A percentile compares a stretch with the other conserved stretches of the same genome.
These are phyloP conservation scores for Corinectria fuckeliana DNA, from an alignment of 2,329 filamentous ascomycete species.

Conservation along the genomic window DNA sequence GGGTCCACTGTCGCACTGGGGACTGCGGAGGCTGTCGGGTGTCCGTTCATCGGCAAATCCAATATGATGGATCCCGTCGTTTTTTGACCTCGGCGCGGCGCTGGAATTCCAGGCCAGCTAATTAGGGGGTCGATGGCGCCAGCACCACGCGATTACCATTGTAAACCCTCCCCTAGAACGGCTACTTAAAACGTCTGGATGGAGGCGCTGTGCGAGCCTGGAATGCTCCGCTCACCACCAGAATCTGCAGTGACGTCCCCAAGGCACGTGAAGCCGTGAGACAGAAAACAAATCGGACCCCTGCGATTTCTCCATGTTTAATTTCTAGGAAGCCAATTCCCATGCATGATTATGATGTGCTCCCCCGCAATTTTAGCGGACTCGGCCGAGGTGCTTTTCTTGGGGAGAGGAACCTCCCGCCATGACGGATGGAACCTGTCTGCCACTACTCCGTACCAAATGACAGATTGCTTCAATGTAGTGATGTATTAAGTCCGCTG, in stretches of 20 bases:
- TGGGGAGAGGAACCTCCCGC: not conserved
- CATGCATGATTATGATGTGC: constrained; percentile 4
- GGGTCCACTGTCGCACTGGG: not conserved
- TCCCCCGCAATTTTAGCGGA: constrained; percentile 11
- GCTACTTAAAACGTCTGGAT: not conserved
- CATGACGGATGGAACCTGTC: not conserved
- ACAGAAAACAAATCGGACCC: not conserved
- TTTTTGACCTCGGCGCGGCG: constrained; percentile 25
- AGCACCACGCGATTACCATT: not conserved
- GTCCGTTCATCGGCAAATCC: constrained; percentile 19
- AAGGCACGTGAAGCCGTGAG: constrained; percentile 15
- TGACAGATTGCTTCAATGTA: not conserved
- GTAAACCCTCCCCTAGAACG: not conserved
- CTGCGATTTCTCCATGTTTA: constrained; percentile 7
- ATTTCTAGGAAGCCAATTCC: not conserved
- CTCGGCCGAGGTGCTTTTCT: constrained; percentile 5
- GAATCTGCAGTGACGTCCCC: not conserved
- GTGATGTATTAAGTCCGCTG: not conserved
- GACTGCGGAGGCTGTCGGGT: constrained; percentile 21
- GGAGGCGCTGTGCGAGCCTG: no score
- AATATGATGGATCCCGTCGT: not conserved
- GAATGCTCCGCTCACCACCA: not conserved
- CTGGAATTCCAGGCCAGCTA: constrained; percentile 5
- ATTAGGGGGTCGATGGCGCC: not conserved
- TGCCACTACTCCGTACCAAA: not conserved